Evolutionary conservation across 2,329 filamentous ascomycete species (phyloP), one percentile per base, ranked within the genome.

Genomic region (Ascosphaera apis): DNA sequence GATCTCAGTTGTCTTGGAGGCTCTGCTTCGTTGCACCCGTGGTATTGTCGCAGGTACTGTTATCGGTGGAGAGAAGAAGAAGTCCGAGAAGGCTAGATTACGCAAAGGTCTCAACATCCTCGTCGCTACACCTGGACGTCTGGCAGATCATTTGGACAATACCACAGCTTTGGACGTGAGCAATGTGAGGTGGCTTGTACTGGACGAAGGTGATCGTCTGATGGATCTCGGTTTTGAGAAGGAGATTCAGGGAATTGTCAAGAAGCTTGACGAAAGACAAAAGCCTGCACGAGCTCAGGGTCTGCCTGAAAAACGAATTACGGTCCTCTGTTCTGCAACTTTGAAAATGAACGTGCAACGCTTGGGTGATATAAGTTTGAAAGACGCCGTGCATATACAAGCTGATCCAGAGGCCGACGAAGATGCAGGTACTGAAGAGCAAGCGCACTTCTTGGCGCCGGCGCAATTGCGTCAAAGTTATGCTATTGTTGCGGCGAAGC

Each of bases 161-260:
- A 98, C 88, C 1, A 73, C 92, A 53, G 82, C 76, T 0, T 62
- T 98, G 36, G 80, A 88, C 43, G 72, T 95, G 30, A 79, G 78
- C 47, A 84, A 76, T 15, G 86, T 93, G 3, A 67, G 86, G 40
- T 98, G 88, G 88, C 60, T 98, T 16, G 75, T 98, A 2, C 66
- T 98, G 4, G 88, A 98, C 47, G 88, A 98, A 56, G 88, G 88
- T 19, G 88, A 98, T 63, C 70, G 88, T n/a, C 62, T 98, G 51
- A 93, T 98, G 86, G 88, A 98, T 50, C 67, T 95, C 48, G 88
- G 88, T 0, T 98, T 98, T 45, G 88, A 95, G 55, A 75, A 93
- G 37, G 86, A 95, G 48, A 70, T 98, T 40, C 78, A 80, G 49
- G 78, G 76, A 41, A 86, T 93, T 43, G 78, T 98, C 12, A 66